Base-by-base conservation (phyloP, 2,329 filamentous ascomycete species). In the Aspergillus glaucus region DNA sequence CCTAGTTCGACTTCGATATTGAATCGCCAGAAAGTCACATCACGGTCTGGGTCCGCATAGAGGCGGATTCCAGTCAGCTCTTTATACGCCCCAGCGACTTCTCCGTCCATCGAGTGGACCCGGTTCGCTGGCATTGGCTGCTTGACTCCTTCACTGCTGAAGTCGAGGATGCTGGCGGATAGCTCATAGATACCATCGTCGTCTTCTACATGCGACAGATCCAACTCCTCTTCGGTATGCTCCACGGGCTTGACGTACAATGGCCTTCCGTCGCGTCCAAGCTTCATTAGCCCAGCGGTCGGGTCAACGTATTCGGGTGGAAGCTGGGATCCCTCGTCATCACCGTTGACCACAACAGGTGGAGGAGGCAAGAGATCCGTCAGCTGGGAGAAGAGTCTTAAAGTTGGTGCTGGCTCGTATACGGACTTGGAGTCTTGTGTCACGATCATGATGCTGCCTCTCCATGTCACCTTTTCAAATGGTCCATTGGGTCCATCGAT, bases 11-110 rank as follows among this genome's bases (percentile, higher is more conserved):
- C 80, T 67, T 97, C 92, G 44, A 98, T 79, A 63, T 90, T 95
- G 77, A 97, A 98, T 39, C 90, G 82, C 93, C 93, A 98, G 70
- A 98, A 98, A 0, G 93, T 98, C 52, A 86, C 84, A 39, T 92
- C 92, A 50, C 86, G 80, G 64, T 95, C 92, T 5, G 82, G 75
- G 62, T 96, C 93, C 1, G 82, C 78, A 61, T 96, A 91, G 10
- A 98, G 78, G 19, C 89, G 83, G 59, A 88, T 83, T 1, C 88
- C 93, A 51, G 83, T 79, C 5, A 96, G 81, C 61, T 96, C 91
- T 61, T 86, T 88, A 65, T 87, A 90, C 65, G 88, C 87, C 43
- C 85, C 86, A 4, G 83, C 72, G 58, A 83, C 87, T 66, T 97
- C 92, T 14, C 92, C 91, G 59, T 95, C 90, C 2, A 59, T 45